phyloP scores from a whole-genome alignment of 2,329 filamentous ascomycete species.

The Trichoderma endophyticum region DNA sequence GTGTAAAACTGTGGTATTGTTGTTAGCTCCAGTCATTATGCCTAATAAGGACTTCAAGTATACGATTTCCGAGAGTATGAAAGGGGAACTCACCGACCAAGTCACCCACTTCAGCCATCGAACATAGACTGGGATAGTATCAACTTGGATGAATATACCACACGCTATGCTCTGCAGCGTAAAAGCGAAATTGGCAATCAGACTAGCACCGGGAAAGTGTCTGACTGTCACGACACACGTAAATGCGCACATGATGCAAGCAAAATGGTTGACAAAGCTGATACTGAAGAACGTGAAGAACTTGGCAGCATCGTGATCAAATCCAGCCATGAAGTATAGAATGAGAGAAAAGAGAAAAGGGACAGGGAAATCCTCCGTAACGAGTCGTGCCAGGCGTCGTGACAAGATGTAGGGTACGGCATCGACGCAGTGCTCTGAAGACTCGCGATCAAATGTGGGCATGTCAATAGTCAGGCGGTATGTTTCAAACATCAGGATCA shows the following conservation, averaged over 20 bases:
- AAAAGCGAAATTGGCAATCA: slow-evolving; percentile 70
- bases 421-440: slow-evolving; percentile 68
- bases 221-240: slow-evolving; percentile 63
- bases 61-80: neutral
- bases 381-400: slow-evolving; percentile 63
- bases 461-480: slow-evolving; percentile 75
- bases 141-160: slow-evolving; percentile 72
- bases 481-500: slow-evolving; percentile 72
- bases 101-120: slow-evolving; percentile 71
- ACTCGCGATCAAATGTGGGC: slow-evolving; percentile 71
- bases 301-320: slow-evolving; percentile 58
- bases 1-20: slow-evolving; percentile 55
- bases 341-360: slow-evolving; percentile 68
- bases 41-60: neutral
- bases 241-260: slow-evolving; percentile 68
- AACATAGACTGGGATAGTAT: slow-evolving; percentile 73
- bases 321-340: slow-evolving; percentile 76
- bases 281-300: slow-evolving; percentile 73
- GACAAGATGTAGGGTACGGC: slow-evolving; percentile 68
- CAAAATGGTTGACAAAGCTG: slow-evolving; percentile 67
- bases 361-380: slow-evolving; percentile 70
- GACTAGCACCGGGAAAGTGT: slow-evolving; percentile 66
- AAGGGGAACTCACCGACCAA: slow-evolving; percentile 46
- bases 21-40: neutral
- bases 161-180: slow-evolving; percentile 73